Conservation (phyloP, 2,329 filamentous ascomycete genomes). For the Botryotinia calthae region DNA sequence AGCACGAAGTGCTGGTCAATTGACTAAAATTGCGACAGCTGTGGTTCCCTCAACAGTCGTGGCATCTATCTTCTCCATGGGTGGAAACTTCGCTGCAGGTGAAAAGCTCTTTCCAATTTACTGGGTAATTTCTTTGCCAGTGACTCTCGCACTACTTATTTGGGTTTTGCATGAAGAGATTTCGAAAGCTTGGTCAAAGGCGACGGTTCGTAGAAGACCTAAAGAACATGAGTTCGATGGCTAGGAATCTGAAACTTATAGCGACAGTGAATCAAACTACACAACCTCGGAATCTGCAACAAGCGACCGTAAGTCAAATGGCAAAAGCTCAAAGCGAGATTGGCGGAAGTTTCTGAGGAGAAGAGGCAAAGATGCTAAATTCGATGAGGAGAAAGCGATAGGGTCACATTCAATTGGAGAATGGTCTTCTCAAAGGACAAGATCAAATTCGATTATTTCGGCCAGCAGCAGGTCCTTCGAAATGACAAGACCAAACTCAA, state of each 20-base stretch:
- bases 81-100: background rate
- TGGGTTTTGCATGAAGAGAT: background rate
- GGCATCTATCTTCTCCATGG: background rate
- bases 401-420: background rate
- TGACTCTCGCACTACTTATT: background rate
- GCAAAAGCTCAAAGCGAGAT: fast-evolving
- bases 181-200: background rate
- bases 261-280: too few relatives aligned
- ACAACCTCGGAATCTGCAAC: background rate
- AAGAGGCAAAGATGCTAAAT: background rate
- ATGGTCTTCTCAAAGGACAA: background rate
- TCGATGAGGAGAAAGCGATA: background rate
- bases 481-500: background rate
- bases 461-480: background rate
- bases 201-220: background rate
- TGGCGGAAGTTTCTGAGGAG: background rate
- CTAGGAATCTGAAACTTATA: background rate
- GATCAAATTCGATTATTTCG: background rate
- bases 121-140: background rate
- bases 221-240: background rate
- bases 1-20: background rate
- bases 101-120: background rate
- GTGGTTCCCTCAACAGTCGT: background rate
- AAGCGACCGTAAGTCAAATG: background rate
- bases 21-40: background rate